Evolutionary conservation across 495 filamentous ascomycete species (phyloP), one percentile per base, ranked within the genome.

Genomic region (Cercophora samala): DNA sequence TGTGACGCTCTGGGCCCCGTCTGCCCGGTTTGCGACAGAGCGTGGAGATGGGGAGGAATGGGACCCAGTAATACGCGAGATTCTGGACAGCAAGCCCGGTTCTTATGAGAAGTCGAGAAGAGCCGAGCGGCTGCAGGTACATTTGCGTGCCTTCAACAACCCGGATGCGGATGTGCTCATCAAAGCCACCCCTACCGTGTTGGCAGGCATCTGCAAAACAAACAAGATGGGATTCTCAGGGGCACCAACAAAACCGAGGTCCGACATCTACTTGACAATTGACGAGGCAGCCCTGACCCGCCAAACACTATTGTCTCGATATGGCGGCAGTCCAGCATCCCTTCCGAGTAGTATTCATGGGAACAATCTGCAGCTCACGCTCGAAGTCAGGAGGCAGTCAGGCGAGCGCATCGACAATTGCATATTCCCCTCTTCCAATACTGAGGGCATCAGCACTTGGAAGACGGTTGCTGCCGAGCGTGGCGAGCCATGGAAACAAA

Each of bases 171-270:
- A 93, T 69, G 81, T 78, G 2, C 84, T 99, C 29, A 88, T 98
- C 66, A 89, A 89, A 66, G 86, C 88, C 58, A 97, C 93, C 17
- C 96, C 94, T 9, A 98, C 95, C 0, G 79, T 96, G 5, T 86
- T 98, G 46, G 91, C 96, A 63, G 87, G 88, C 54, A 85, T 97
- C 65, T 83, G 83, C 66, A 89, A 88, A 69, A 94, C 93, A 5
- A 86, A 84, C 68, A 93, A 94, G 75, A 93, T 97, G 71, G 94
- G 93, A n/a, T 99, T 99, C 77, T 89, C 95, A 2, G 93, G 93
- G 21, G 93, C 93, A 8, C 95, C 95, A 1, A 91, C 90, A 0
- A 91, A 91, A 71, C 84, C 92, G 9, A 81, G 95, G 68, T 96
- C 91, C 15, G 95, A 99, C 73, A 97, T 99, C 59, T 99, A 98